phyloP scores from a whole-genome alignment of 2,329 filamentous ascomycete species.

The Epichloe hybrida region DNA sequence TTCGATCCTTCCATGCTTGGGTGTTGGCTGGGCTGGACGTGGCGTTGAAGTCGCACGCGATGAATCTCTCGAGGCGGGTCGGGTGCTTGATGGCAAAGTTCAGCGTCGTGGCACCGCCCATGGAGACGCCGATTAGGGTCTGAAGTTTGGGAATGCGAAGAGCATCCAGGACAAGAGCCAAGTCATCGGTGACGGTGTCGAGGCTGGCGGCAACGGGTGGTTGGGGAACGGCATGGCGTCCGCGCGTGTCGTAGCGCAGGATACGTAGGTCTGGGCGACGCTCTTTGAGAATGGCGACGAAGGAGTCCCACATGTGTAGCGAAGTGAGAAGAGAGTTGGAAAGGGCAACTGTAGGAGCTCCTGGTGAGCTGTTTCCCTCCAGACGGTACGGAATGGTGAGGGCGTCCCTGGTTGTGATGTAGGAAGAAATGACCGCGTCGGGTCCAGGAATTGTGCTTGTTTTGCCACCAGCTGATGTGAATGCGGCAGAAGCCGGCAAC shows the following conservation, averaged over 20 bases:
- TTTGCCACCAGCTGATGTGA: slow-evolving; percentile 38
- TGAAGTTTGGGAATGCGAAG: slow-evolving; percentile 55
- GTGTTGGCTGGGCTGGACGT: slow-evolving; percentile 61
- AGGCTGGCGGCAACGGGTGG: slow-evolving; percentile 41
- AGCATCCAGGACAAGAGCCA: slow-evolving; percentile 51
- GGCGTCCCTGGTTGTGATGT: slow-evolving; percentile 53
- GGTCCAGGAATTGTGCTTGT: slow-evolving; percentile 40
- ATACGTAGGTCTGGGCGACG: slow-evolving; percentile 54
- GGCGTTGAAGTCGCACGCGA: slow-evolving; percentile 69
- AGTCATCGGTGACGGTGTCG: slow-evolving; percentile 54
- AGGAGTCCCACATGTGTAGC: slow-evolving; percentile 67
- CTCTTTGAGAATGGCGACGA: slow-evolving; percentile 48
- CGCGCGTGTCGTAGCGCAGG: slow-evolving; percentile 65
- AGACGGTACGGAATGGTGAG: slow-evolving; percentile 59
- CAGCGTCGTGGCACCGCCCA: slow-evolving; percentile 68
- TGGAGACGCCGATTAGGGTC: slow-evolving; percentile 60
- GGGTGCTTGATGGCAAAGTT: slow-evolving; percentile 59
- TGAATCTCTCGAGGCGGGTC: slow-evolving; percentile 41
- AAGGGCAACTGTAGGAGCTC: slow-evolving; percentile 61
- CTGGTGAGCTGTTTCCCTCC: slow-evolving; percentile 53
- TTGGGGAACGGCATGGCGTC: slow-evolving; percentile 40
- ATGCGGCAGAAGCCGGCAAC: slow-evolving; percentile 33
- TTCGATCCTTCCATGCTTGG: slow-evolving; percentile 66
- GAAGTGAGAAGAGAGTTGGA: slow-evolving; percentile 71
- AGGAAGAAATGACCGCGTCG: slow-evolving; percentile 49